phyloP scores from a whole-genome alignment of 257 asterid genomes.

The Ballota nigra region DNA sequence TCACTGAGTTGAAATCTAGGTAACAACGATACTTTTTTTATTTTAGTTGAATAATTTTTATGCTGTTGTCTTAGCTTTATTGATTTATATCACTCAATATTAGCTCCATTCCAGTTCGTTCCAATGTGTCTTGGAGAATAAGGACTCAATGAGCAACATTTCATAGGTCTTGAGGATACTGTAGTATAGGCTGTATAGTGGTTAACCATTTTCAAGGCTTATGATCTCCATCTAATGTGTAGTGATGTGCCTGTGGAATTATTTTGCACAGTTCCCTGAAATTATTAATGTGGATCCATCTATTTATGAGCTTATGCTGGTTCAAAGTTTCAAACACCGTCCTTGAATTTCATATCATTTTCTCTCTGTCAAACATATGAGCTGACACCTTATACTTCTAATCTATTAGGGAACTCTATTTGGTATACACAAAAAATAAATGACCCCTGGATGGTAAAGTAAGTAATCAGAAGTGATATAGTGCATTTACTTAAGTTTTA shows the following conservation, averaged over 20 bases:
- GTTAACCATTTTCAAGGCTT: not conserved
- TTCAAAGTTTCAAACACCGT: not conserved
- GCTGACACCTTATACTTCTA: not conserved
- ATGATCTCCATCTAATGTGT: not conserved
- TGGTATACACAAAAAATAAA: not conserved
- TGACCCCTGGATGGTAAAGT: not conserved
- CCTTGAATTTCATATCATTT: not conserved
- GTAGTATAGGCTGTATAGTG: not conserved
- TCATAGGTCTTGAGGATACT: not conserved
- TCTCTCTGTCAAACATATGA: not conserved
- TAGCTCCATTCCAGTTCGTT: not conserved
- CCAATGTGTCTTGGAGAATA: not conserved
- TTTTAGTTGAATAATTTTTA: not conserved
- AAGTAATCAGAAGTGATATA: not conserved
- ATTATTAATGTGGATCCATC: not conserved
- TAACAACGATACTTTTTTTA: conserved; percentile 21
- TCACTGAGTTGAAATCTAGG: conserved; percentile 69
- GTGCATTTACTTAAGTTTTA: not conserved
- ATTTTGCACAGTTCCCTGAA: not conserved
- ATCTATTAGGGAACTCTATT: not conserved
- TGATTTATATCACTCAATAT: not conserved
- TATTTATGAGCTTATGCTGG: not conserved
- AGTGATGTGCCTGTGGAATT: not conserved
- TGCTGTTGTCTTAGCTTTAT: conserved; percentile 4
- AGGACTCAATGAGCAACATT: not conserved